These are phyloP conservation scores for Trichoderma sp. DNA, from an alignment of 2,329 filamentous ascomycete genomes.

Conservation along the genomic window DNA sequence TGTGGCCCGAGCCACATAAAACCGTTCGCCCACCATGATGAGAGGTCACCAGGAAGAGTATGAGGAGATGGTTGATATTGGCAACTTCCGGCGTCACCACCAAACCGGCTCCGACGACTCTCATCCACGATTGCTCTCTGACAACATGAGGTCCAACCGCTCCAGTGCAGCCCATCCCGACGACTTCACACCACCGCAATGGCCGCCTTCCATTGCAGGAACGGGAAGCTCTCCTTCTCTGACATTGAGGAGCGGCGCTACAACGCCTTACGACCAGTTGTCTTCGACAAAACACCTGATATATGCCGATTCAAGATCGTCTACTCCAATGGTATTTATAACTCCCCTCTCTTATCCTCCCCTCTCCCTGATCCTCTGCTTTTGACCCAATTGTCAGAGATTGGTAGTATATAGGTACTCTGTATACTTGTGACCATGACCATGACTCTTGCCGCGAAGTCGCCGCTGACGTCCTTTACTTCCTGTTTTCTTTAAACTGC, in stretches of 20 bases:
- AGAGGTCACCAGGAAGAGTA: conserved; percentile 24
- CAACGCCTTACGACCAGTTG: conserved; percentile 25
- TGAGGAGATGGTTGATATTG: conserved; percentile 25
- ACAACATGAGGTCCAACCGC: conserved; percentile 19
- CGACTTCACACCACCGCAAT: conserved; percentile 26
- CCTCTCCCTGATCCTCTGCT: not conserved
- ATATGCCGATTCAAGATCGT: conserved; percentile 31
- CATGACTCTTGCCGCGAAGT: conserved; percentile 18
- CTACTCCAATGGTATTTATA: conserved; percentile 29
- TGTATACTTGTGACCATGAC: not conserved
- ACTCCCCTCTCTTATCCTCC: not conserved
- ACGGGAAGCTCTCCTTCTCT: conserved; percentile 28
- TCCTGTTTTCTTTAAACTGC: conserved; percentile 13
- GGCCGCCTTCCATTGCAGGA: conserved; percentile 27
- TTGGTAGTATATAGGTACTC: not conserved
- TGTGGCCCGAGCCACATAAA: conserved; percentile 16
- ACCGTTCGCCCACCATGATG: conserved; percentile 21
- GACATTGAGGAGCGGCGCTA: conserved; percentile 27
- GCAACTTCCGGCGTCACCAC: conserved; percentile 19
- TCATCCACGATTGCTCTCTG: conserved; percentile 5
- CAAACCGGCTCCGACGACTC: conserved; percentile 19
- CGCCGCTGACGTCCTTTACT: conserved; percentile 14
- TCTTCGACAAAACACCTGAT: conserved; percentile 23
- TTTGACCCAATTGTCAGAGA: not conserved
- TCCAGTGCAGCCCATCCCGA: conserved; percentile 17